phyloP scores from a whole-genome alignment of 345 rosid genomes.

The Clarkia xantiana region DNA sequence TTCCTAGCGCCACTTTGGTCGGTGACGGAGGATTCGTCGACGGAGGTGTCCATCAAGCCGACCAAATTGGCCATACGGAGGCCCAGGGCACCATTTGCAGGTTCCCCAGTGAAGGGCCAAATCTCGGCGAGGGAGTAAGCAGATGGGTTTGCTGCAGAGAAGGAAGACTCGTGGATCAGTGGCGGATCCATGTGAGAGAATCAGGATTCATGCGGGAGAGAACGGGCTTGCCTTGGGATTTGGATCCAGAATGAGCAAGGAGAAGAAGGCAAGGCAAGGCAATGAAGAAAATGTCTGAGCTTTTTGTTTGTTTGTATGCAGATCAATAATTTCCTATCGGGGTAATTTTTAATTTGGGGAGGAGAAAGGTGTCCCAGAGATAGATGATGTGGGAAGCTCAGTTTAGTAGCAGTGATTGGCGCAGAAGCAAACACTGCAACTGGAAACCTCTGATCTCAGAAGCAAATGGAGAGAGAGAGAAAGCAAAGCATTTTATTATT shows the following conservation, averaged over 20 bases:
- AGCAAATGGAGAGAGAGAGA: too few species aligned
- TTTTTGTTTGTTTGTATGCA: too few species aligned
- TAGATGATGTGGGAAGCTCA: too few species aligned
- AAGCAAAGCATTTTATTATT: too few species aligned
- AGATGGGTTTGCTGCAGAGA: slow-evolving; percentile 73
- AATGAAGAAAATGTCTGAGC: too few species aligned
- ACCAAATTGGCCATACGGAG: slow-evolving; percentile 42
- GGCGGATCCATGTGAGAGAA: slow-evolving; percentile 59
- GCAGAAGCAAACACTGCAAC: too few species aligned
- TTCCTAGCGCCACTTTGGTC: slow-evolving; percentile 64
- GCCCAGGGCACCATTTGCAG: slow-evolving; percentile 31
- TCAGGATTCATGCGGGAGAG: not conserved
- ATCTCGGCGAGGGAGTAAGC: slow-evolving; percentile 78
- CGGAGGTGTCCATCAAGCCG: slow-evolving; percentile 34
- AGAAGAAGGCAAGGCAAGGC: too few species aligned
- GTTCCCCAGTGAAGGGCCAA: slow-evolving; percentile 53
- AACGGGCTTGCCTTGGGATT: not conserved
- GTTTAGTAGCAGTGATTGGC: too few species aligned
- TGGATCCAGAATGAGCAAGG: slow-evolving; percentile 2
- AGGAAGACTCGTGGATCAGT: slow-evolving; percentile 54
- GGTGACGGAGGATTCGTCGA: slow-evolving; percentile 68
- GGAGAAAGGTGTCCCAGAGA: too few species aligned
- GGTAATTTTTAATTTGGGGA: too few species aligned
- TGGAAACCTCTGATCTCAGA: too few species aligned
- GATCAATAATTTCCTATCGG: too few species aligned